Conservation (phyloP, 1,139 yeast genomes). For the Chernovozyma aurita region DNA sequence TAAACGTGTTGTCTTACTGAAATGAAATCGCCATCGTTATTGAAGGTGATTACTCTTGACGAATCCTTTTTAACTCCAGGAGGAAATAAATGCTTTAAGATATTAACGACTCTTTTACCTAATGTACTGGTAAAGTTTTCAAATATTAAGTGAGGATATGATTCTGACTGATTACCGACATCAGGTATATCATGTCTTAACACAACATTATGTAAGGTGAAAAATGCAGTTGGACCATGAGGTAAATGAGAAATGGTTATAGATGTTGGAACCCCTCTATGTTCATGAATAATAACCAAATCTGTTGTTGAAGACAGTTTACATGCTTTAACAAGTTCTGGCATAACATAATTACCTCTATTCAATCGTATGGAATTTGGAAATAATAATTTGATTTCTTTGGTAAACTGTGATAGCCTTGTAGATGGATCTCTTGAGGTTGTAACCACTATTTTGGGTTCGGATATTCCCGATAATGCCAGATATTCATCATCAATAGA, state of each 20-base stretch:
- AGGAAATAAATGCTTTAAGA: conserved; percentile 87
- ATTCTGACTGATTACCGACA: conserved; percentile 84
- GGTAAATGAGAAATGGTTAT: conserved; percentile 92
- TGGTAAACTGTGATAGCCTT: conserved; percentile 82
- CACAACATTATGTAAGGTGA: conserved; percentile 91
- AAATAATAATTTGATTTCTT: conserved; percentile 82
- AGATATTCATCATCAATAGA: conserved; percentile 85
- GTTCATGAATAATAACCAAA: conserved; percentile 84
- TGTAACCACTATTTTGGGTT: conserved; percentile 90
- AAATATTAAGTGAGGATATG: conserved; percentile 89
- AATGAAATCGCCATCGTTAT: conserved; percentile 86
- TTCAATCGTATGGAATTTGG: conserved; percentile 88
- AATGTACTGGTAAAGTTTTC: conserved; percentile 83
- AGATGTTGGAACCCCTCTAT: conserved; percentile 97
- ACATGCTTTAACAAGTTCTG: conserved; percentile 82
- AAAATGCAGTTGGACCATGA: conserved; percentile 95
- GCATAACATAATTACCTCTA: conserved; percentile 88
- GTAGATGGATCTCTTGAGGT: conserved; percentile 91
- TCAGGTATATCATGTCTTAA: conserved; percentile 88
- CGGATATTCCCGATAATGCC: conserved; percentile 80
- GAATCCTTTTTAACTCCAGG: conserved; percentile 94
- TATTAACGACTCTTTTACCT: conserved; percentile 78
- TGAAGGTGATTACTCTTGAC: conserved; percentile 85
- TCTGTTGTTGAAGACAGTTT: conserved; percentile 69
- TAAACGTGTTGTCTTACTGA: conserved; percentile 94